phyloP scores from a whole-genome alignment of 805 yeast genomes.

The Saccharomyces kudriavzevii region DNA sequence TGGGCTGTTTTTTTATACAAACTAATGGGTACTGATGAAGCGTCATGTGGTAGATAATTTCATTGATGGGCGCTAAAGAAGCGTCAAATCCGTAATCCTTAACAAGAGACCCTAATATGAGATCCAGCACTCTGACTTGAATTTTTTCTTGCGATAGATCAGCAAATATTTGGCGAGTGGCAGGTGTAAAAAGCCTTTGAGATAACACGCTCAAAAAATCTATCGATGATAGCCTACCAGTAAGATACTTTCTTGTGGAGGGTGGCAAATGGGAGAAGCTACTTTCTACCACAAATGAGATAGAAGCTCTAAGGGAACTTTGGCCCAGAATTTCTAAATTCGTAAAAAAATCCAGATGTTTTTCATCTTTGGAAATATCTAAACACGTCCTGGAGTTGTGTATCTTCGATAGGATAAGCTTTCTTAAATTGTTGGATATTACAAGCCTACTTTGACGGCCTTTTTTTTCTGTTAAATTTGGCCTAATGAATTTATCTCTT shows the following conservation, averaged over 20 bases:
- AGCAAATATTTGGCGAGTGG: constrained; percentile 28
- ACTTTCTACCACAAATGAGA: constrained; percentile 56
- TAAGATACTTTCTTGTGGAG: constrained; percentile 44
- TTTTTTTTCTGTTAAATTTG: neutral
- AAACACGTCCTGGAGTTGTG: constrained; percentile 59
- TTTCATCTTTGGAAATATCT: constrained; percentile 32
- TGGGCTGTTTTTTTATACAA: constrained; percentile 1
- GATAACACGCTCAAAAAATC: constrained; percentile 29
- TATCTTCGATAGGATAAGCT: constrained; percentile 39
- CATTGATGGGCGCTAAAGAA: constrained; percentile 57
- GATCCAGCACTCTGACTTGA: constrained; percentile 44
- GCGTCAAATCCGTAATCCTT: constrained; percentile 76
- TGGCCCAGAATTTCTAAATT: constrained; percentile 53
- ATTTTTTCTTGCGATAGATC: constrained; percentile 36
- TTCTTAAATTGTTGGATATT: constrained; percentile 15
- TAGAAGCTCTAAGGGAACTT: constrained; percentile 44
- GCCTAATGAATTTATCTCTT: neutral
- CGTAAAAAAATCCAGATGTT: constrained; percentile 27
- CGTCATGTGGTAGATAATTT: constrained; percentile 54
- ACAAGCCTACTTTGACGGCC: neutral
- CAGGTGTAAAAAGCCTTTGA: constrained; percentile 16
- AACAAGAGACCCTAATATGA: constrained; percentile 59
- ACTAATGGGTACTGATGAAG: constrained; percentile 55
- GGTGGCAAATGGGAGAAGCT: constrained; percentile 47
- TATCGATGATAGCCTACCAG: constrained; percentile 36